Evolutionary conservation across 805 yeast species (phyloP), one percentile per base, ranked within the genome.

Genomic region (Isabelozyma gotoi): DNA sequence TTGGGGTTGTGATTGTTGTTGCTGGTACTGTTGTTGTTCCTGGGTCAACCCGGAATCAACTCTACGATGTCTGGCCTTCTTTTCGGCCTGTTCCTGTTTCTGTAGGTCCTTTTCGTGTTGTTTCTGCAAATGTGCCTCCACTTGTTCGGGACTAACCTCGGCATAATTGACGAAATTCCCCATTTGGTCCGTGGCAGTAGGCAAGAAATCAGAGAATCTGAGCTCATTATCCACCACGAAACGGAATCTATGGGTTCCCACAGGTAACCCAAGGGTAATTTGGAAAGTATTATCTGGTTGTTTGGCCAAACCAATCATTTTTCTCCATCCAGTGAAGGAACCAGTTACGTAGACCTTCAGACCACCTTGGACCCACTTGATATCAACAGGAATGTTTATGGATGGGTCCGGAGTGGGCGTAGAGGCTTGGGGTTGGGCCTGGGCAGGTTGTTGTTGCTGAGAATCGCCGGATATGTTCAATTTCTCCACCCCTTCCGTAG

Each of bases 161-260:
- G 91, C 77, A 64, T 91, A 91, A 65, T 91, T 91, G 40, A 92
- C 96, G 56, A 91, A 87, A 60, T 91, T 91, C 38, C 98, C 98
- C 83, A 90, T 85, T 49, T 91, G 95, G 65, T 92, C 97, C 0
- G 98, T 91, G 5, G 98, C 98, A 1, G 96, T 90, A n/a, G 96
- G 96, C 53, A 91, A 75, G 52, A 77, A 82, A 63, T 90, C 96
- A 32, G 94, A 84, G 60, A 89, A 88, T 48, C 96, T 71, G 53
- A 91, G 80, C 61, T 92, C 97, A 64, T 91, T 90, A 59, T 91
- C 97, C 35, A 91, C 94, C 45, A 92, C 96, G 60, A 91, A 91
- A 57, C 96, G 80, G 66, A 92, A 88, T 50, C 97, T 74, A 65
- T 91, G 97, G 0, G 96, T 91, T 7, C 97, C 97, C 5, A 86